phyloP scores from a whole-genome alignment of 495 filamentous ascomycete genomes.

The Astrothelium macrocarpum region DNA sequence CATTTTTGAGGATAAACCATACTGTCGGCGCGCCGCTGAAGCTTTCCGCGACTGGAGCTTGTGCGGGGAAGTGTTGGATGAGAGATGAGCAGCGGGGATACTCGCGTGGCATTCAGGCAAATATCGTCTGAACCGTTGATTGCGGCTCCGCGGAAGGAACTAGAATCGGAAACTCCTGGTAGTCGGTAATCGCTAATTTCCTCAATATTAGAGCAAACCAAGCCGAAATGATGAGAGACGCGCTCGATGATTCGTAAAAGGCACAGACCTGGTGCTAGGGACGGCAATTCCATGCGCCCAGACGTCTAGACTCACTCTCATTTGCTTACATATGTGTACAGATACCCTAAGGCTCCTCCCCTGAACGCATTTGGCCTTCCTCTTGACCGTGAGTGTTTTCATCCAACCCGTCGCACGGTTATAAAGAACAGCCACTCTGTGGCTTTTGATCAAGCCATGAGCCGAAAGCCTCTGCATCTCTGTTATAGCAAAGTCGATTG shows the following conservation, averaged over 20 bases:
- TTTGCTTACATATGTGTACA: too few species aligned
- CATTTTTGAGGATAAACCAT: background rate
- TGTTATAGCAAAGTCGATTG: background rate
- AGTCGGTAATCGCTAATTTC: background rate
- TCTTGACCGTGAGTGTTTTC: background rate
- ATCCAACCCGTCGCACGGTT: background rate
- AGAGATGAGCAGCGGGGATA: conserved; percentile 5
- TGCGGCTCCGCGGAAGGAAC: background rate
- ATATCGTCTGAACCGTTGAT: background rate
- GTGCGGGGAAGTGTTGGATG: background rate
- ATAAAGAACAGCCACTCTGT: background rate
- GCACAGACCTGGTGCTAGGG: background rate
- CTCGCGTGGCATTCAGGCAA: conserved; percentile 4
- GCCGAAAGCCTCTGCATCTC: background rate
- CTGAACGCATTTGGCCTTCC: background rate
- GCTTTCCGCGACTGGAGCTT: background rate
- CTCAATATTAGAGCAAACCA: background rate
- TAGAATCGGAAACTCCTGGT: background rate
- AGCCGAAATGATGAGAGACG: background rate
- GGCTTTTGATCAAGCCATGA: background rate
- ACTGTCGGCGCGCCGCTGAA: background rate
- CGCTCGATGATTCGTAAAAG: background rate
- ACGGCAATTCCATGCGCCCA: background rate
- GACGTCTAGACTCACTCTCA: background rate
- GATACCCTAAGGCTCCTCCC: background rate